Percentiles rank a stretch among this genome's conserved stretches.
phyloP scores from a whole-genome alignment of 345 rosid genomes.

The Syzygium grande region DNA sequence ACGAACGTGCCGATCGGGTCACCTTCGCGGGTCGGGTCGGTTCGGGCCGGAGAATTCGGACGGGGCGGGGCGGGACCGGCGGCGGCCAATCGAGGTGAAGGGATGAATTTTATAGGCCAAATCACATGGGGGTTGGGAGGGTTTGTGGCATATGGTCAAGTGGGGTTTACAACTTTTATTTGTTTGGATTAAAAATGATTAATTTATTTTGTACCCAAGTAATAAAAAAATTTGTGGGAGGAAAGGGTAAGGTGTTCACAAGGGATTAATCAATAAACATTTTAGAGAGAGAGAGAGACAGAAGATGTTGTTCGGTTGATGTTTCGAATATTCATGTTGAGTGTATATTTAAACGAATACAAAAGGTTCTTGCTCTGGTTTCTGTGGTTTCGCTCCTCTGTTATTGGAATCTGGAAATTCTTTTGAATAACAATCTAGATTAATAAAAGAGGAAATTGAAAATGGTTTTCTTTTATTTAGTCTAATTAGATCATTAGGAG shows the following conservation, averaged over 20 bases:
- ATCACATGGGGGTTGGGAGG: slow-evolving; percentile 8
- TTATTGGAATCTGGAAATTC: background rate
- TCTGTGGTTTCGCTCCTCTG: background rate
- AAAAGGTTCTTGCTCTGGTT: background rate
- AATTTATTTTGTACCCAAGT: slow-evolving; percentile 12
- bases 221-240: slow-evolving; percentile 6
- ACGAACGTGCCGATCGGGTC: background rate
- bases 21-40: background rate
- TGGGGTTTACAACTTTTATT: slow-evolving; percentile 8
- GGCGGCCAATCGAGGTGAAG: background rate
- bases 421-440: background rate
- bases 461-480: background rate
- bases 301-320: background rate
- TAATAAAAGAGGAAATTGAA: background rate
- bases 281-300: background rate
- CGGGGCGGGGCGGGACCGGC: background rate
- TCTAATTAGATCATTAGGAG: background rate
- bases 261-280: background rate
- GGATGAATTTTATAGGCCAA: slow-evolving; percentile 23
- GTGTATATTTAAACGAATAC: background rate
- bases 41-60: background rate
- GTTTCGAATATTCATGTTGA: background rate
- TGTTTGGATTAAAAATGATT: slow-evolving; percentile 8
- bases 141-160: slow-evolving; percentile 11
- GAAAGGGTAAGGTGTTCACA: background rate